These are phyloP conservation scores for Diospyros kaki DNA, from an alignment of 148 eudicot species.

Conservation along the genomic window DNA sequence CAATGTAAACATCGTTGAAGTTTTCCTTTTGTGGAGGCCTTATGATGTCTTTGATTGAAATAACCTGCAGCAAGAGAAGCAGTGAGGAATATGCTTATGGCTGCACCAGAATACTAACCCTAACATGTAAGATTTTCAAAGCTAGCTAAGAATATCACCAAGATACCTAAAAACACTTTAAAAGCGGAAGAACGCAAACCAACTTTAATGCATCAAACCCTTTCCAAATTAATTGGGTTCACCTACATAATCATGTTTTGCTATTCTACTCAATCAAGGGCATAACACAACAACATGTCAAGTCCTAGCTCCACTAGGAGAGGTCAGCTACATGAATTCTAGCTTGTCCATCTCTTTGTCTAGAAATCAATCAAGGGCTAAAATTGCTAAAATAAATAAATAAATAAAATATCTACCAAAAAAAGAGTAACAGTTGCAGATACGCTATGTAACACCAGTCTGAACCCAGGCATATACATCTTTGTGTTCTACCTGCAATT, in stretches of 20 bases:
- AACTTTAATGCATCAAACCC: not conserved
- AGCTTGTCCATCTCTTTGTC: no score
- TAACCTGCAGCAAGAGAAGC: conserved; percentile 26
- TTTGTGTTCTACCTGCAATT: no score
- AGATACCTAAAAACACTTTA: not conserved
- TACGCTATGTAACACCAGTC: no score
- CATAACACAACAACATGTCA: not conserved
- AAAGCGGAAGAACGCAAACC: not conserved
- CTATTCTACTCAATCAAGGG: not conserved
- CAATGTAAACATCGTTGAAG: conserved; percentile 56
- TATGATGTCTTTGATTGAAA: conserved; percentile 46
- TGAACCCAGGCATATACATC: no score
- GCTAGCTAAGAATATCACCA: not conserved
- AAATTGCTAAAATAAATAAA: no score
- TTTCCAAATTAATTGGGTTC: not conserved
- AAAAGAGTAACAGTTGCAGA: no score
- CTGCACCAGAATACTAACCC: not conserved
- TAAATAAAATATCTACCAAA: no score
- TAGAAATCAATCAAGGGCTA: no score
- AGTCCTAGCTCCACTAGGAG: no score
- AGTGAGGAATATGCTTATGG: not conserved
- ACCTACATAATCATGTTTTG: conserved; percentile 10
- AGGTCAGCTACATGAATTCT: no score
- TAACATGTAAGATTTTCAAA: conserved; percentile 3
- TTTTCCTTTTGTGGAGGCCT: conserved; percentile 44